Percentiles rank a stretch among this genome's conserved stretches.
phyloP scores from a whole-genome alignment of 129 eudicot genomes.

The Flaveria ramosissima region DNA sequence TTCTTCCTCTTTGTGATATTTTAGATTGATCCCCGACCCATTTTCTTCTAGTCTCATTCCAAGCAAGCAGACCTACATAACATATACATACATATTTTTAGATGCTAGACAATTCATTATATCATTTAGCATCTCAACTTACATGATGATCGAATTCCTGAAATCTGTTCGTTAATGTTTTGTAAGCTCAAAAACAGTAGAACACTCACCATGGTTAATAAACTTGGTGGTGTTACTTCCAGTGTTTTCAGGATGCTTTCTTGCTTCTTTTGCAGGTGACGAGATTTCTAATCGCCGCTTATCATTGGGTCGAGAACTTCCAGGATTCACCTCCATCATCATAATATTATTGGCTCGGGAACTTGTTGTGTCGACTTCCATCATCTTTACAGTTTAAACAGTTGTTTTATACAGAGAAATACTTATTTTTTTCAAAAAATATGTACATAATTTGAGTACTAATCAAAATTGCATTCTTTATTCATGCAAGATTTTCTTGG shows the following conservation, averaged over 20 bases:
- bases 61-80: constrained; percentile 52
- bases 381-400: constrained; percentile 26
- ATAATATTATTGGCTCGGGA: constrained; percentile 33
- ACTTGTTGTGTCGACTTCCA: constrained; percentile 35
- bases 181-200: not conserved
- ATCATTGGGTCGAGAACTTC: constrained; percentile 44
- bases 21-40: constrained; percentile 67
- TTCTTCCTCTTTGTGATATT: constrained; percentile 42
- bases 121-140: too few relatives aligned
- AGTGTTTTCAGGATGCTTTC: constrained; percentile 53
- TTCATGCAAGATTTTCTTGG: not conserved
- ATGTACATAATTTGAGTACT: not conserved
- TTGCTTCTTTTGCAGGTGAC: constrained; percentile 37
- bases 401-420: constrained; percentile 14
- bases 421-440: not conserved
- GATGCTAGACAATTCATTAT: not conserved
- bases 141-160: constrained; percentile 21
- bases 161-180: not conserved
- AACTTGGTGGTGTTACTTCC: constrained; percentile 40
- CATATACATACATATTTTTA: not conserved
- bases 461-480: constrained; percentile 12
- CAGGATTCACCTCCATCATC: constrained; percentile 58
- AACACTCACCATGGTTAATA: constrained; percentile 60
- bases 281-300: constrained; percentile 46
- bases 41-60: constrained; percentile 66